Evolutionary conservation across 2,329 filamentous ascomycete genomes (phyloP), one percentile per base, ranked within the genome.

Genomic region (Zymoseptoria brevis): DNA sequence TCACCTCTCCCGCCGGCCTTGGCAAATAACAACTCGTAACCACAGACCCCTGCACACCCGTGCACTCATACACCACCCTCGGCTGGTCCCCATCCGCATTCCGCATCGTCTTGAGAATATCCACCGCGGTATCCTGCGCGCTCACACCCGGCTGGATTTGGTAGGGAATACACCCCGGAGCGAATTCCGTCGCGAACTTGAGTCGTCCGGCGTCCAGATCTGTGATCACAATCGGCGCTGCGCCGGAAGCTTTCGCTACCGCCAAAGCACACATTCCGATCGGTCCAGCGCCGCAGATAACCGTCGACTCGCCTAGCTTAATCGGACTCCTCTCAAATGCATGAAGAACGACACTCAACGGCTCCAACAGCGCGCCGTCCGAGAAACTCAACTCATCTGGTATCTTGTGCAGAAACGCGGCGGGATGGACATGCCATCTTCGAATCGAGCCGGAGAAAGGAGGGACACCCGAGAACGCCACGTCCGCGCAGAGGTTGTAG

Each of bases 351-450:
- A 80, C 78, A 9, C 73, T 75, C 1, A 77, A 72, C 3, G 78
- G 78, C 79, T 97, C 93, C 68, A 96, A 85, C 58, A 96, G 78
- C 1, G 93, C 92, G 57, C 91, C 93, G 75, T 96, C 90, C 69
- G 92, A 87, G 59, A 92, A 80, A 0, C 82, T 86, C 57, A 96
- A 84, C 64, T 79, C 76, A 9, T 87, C 83, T 0, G 92, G 91
- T 1, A 97, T 83, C 77, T 89, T 90, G 77, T 94, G 95, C 80
- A 91, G 94, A 73, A 94, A 96, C 72, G 95, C 90, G 64, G 87
- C 83, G 0, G 91, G 89, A 4, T 92, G 81, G 16, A 80, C 73
- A 79, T 93, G 96, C 79, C 92, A 95, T 54, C 90, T 87, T 0
- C 91, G 87, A 57, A 97, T 79, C 1, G 92, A 96, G 51, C 93